Evolutionary conservation across 768 basidiomycete species (phyloP).

Genomic region (Termitomyces sp.): DNA sequence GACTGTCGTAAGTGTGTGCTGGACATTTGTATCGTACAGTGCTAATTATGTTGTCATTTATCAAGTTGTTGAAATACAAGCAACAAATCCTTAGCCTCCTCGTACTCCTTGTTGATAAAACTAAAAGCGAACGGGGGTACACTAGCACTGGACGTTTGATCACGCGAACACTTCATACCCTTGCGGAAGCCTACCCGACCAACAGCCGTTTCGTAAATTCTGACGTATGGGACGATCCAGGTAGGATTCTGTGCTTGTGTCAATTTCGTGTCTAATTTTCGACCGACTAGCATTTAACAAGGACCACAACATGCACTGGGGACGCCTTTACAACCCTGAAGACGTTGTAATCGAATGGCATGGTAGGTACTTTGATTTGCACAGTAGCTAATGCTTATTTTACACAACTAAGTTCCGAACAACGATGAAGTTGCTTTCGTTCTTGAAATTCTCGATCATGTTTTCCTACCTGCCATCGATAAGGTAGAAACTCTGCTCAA

Average conservation of each 20-base stretch:
- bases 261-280: conserved; percentile 10
- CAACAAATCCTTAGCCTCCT: conserved; percentile 61
- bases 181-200: conserved; percentile 72
- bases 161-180: conserved; percentile 67
- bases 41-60: neutral
- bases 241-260: conserved; percentile 36
- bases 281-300: conserved; percentile 51
- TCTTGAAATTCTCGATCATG: conserved; percentile 67
- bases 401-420: conserved; percentile 44
- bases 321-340: conserved; percentile 68
- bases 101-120: conserved; percentile 66
- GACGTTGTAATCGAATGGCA: conserved; percentile 91
- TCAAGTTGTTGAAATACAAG: conserved; percentile 68
- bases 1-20: conserved; percentile 41
- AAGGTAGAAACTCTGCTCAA: conserved; percentile 63
- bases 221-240: conserved; percentile 72
- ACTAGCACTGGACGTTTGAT: conserved; percentile 75
- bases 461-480: conserved; percentile 64
- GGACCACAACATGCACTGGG: conserved; percentile 72
- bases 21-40: neutral
- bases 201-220: conserved; percentile 81
- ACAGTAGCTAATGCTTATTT: conserved; percentile 7
- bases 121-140: conserved; percentile 88
- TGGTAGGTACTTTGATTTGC: conserved; percentile 35
- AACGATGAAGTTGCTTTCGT: conserved; percentile 75